Evolutionary conservation across 345 rosid genomes (phyloP).

Genomic region (Isatis tinctoria): DNA sequence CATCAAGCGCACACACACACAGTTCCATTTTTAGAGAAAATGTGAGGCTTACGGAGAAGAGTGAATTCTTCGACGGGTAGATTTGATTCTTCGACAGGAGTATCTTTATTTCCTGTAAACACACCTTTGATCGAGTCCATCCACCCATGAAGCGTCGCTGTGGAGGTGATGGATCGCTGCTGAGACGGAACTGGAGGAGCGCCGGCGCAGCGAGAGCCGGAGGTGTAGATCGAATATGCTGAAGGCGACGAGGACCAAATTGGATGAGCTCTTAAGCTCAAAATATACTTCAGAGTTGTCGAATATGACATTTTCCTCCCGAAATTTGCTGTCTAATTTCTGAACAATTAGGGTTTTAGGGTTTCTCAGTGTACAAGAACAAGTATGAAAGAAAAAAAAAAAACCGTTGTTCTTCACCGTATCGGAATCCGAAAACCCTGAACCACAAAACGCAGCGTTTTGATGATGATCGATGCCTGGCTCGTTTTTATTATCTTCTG

Average conservation of each 20-base stretch:
- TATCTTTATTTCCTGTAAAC: slow-evolving; percentile 64
- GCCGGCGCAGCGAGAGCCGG: no score
- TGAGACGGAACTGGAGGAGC: slow-evolving; percentile 29
- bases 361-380: no score
- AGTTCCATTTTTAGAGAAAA: not conserved
- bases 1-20: not conserved
- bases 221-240: not conserved
- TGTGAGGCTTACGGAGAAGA: slow-evolving; percentile 51
- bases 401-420: not conserved
- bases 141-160: slow-evolving; percentile 54
- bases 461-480: no score
- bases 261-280: slow-evolving; percentile 7
- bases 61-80: slow-evolving; percentile 57
- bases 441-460: slow-evolving; percentile 4
- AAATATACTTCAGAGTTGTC: slow-evolving; percentile 8
- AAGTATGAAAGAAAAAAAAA: no score
- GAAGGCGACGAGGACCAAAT: slow-evolving; percentile 8
- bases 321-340: not conserved
- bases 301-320: slow-evolving; percentile 16
- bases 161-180: slow-evolving; percentile 52
- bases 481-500: no score
- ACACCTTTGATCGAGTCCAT: slow-evolving; percentile 79
- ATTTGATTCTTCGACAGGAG: slow-evolving; percentile 35
- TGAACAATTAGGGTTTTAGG: slow-evolving; percentile 15
- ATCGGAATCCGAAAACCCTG: slow-evolving; percentile 2